These are phyloP conservation scores for Rhodotorula graminis DNA, from an alignment of 768 basidiomycete genomes.

Conservation along the genomic window DNA sequence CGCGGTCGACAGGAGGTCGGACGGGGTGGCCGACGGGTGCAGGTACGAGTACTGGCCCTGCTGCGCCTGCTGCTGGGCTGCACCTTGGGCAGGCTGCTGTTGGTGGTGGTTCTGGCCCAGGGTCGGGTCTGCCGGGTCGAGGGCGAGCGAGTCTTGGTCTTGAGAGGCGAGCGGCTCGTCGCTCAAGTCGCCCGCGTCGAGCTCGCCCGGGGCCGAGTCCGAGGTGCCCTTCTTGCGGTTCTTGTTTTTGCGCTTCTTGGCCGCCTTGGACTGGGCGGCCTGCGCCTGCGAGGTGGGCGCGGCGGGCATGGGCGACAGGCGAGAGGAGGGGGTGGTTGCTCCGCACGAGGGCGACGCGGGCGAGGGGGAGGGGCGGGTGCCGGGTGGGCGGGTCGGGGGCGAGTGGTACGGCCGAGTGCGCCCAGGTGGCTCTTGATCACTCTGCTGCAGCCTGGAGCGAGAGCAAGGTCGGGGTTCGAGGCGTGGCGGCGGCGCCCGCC, in stretches of 20 bases:
- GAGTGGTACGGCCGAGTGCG: no score
- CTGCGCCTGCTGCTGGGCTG: neutral
- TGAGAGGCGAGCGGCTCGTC: neutral
- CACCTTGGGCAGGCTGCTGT: neutral
- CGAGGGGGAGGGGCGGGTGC: no score
- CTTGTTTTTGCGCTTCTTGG: neutral
- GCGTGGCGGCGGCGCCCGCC: no score
- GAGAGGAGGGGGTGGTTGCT: neutral
- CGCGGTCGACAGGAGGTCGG: slow-evolving; percentile 60
- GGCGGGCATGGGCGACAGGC: neutral
- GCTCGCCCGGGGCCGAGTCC: neutral
- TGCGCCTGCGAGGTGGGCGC: neutral
- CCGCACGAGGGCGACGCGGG: no score
- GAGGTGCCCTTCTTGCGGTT: neutral
- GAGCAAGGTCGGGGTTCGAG: no score
- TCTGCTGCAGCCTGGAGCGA: no score
- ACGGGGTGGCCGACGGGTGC: slow-evolving; percentile 50
- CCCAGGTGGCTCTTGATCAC: no score
- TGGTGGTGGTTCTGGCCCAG: slow-evolving; percentile 7
- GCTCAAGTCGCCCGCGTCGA: no score
- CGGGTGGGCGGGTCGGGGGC: no score
- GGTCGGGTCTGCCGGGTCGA: slow-evolving; percentile 14
- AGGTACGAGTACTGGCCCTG: slow-evolving; percentile 11
- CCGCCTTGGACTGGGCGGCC: neutral
- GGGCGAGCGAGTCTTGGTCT: neutral